These are phyloP conservation scores for Vigna mungo DNA, from an alignment of 306 rosid genomes.

Conservation along the genomic window DNA sequence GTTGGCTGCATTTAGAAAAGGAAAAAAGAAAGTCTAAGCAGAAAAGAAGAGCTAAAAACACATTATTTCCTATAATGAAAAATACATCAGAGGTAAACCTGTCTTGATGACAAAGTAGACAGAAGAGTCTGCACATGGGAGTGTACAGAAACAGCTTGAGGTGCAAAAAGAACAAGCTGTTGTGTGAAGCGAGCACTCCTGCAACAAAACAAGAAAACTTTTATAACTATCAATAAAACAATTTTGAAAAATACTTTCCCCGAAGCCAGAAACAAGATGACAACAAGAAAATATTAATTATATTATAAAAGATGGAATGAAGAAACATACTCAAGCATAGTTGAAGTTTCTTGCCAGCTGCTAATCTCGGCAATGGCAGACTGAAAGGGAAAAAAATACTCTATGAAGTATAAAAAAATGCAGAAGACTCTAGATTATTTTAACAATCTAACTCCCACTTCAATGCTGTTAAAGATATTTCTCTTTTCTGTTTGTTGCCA, in stretches of 20 bases:
- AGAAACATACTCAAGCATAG: conserved; percentile 84
- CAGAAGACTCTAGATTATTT: not conserved
- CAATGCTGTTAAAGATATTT: not conserved
- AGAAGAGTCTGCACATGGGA: conserved; percentile 64
- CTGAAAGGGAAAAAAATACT: conserved; percentile 55
- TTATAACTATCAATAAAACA: conserved; percentile 21
- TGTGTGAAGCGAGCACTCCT: conserved; percentile 98
- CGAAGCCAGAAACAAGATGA: conserved; percentile 10
- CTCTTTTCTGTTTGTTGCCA: too few relatives aligned
- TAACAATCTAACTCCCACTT: conserved; percentile 14
- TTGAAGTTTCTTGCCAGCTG: conserved; percentile 91
- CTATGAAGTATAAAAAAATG: not conserved
- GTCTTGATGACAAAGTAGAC: conserved; percentile 61
- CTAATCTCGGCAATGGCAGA: conserved; percentile 94
- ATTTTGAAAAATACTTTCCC: conserved; percentile 16
- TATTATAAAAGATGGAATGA: conserved; percentile 17
- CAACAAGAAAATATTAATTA: conserved; percentile 27
- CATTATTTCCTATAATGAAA: conserved; percentile 23
- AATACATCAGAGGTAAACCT: conserved; percentile 58
- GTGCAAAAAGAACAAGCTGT: conserved; percentile 97
- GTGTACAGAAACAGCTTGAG: conserved; percentile 97
- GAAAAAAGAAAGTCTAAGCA: not conserved
- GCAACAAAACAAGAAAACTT: conserved; percentile 41
- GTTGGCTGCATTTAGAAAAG: conserved; percentile 70
- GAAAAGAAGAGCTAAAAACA: conserved; percentile 7